These are phyloP conservation scores for Botryotinia narcissicola DNA, from an alignment of 2,329 filamentous ascomycete species.

Conservation along the genomic window DNA sequence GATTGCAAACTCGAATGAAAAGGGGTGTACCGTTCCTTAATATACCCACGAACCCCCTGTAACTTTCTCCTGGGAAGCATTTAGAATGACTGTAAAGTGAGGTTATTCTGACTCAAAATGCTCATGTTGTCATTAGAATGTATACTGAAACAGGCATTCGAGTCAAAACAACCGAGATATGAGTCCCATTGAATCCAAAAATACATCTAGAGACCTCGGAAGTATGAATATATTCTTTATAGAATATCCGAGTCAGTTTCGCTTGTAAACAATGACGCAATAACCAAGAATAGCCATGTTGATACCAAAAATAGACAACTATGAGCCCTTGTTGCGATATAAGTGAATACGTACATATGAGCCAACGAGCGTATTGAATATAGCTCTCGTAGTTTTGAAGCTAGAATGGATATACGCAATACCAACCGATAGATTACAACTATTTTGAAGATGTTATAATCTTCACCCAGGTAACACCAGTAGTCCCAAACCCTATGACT, in stretches of 20 bases:
- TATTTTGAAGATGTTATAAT: too few relatives aligned
- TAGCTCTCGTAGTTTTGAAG: too few relatives aligned
- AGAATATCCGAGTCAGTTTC: background rate
- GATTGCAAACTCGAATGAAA: background rate
- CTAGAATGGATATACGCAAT: too few relatives aligned
- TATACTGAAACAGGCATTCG: background rate
- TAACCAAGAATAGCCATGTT: background rate
- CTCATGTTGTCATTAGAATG: background rate
- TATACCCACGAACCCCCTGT: background rate
- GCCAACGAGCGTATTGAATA: too few relatives aligned
- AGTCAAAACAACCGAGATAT: background rate
- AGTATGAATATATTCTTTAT: background rate
- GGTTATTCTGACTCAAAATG: background rate
- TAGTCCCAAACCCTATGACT: too few relatives aligned
- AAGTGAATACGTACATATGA: too few relatives aligned
- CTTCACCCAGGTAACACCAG: too few relatives aligned
- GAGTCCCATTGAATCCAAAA: background rate
- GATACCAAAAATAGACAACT: background rate
- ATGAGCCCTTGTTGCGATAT: too few relatives aligned
- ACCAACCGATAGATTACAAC: too few relatives aligned
- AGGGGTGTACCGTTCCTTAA: background rate
- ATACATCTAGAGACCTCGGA: background rate
- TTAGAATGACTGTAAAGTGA: background rate
- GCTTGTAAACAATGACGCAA: background rate
- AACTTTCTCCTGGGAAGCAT: fast-evolving